Conservation (phyloP, 2,329 filamentous ascomycete genomes). For the Alternaria longipes region DNA sequence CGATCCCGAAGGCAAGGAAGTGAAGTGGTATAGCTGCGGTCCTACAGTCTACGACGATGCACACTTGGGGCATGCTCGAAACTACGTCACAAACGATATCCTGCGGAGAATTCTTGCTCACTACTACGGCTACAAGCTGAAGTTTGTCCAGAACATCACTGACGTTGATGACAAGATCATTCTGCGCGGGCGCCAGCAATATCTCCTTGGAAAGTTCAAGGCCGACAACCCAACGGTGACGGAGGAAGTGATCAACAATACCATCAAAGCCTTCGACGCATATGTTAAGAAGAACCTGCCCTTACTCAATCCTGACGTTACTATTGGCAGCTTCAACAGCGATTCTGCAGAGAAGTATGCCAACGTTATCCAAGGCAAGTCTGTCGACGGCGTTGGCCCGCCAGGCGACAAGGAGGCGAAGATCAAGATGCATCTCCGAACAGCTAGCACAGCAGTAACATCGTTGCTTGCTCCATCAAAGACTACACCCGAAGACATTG, state of each 20-base stretch:
- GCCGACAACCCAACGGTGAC: slow-evolving; percentile 56
- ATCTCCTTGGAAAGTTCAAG: slow-evolving; percentile 77
- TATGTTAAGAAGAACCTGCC: slow-evolving; percentile 75
- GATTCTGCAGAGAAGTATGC: slow-evolving; percentile 63
- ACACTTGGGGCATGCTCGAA: slow-evolving; percentile 84
- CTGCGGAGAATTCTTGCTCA: slow-evolving; percentile 82
- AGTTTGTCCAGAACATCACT: slow-evolving; percentile 94
- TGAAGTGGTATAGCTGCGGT: slow-evolving; percentile 90
- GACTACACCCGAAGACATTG: slow-evolving; percentile 40
- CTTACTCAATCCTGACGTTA: slow-evolving; percentile 56
- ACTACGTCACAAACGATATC: slow-evolving; percentile 92
- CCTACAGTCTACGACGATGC: slow-evolving; percentile 86
- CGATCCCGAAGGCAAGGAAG: slow-evolving; percentile 70
- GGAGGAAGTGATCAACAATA: slow-evolving; percentile 59
- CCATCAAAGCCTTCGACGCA: slow-evolving; percentile 61
- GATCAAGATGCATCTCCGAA: slow-evolving; percentile 86
- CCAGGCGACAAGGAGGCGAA: slow-evolving; percentile 84
- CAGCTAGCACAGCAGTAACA: slow-evolving; percentile 63
- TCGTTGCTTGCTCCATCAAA: slow-evolving; percentile 54
- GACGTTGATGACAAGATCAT: slow-evolving; percentile 68
- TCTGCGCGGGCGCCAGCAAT: slow-evolving; percentile 75
- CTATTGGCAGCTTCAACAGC: slow-evolving; percentile 58
- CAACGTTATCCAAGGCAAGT: slow-evolving; percentile 63
- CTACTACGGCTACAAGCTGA: slow-evolving; percentile 83
- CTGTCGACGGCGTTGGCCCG: slow-evolving; percentile 61